Evolutionary conservation across 768 basidiomycete genomes (phyloP).

Genomic region (Trametes villosa): DNA sequence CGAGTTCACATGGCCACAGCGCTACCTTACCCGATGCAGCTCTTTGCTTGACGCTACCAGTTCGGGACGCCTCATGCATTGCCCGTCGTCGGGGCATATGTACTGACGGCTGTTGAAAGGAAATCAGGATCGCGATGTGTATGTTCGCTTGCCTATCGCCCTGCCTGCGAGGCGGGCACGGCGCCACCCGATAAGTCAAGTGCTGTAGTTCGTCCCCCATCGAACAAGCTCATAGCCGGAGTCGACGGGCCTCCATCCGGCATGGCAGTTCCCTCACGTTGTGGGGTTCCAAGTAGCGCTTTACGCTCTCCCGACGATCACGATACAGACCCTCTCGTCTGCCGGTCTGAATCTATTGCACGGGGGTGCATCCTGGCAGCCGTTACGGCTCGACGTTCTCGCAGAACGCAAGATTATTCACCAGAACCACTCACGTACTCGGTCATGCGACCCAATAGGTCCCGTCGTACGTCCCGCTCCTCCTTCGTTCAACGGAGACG

Average conservation of each 20-base stretch:
- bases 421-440: not conserved
- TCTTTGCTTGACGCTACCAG: conserved; percentile 5
- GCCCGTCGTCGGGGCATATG: not conserved
- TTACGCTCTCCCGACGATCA: not conserved
- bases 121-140: not conserved
- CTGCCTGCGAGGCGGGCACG: not conserved
- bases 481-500: not conserved
- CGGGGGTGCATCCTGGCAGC: not conserved
- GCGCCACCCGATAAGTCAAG: conserved; percentile 11
- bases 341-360: not conserved
- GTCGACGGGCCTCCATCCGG: not conserved
- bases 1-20: conserved; percentile 17
- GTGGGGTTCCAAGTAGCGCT: too few relatives aligned
- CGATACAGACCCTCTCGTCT: not conserved
- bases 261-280: too few relatives aligned
- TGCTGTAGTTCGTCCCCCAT: conserved; percentile 19
- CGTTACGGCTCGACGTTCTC: conserved; percentile 1
- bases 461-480: conserved; percentile 16
- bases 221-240: not conserved
- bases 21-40: conserved; percentile 3
- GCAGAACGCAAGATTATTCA: not conserved
- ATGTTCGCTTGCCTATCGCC: conserved; percentile 3
- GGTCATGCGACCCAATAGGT: conserved; percentile 17
- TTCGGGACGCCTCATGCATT: not conserved
- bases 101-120: not conserved